Base-by-base conservation (phyloP, 305 asterid genomes). In the Fraxinus dipetala region DNA sequence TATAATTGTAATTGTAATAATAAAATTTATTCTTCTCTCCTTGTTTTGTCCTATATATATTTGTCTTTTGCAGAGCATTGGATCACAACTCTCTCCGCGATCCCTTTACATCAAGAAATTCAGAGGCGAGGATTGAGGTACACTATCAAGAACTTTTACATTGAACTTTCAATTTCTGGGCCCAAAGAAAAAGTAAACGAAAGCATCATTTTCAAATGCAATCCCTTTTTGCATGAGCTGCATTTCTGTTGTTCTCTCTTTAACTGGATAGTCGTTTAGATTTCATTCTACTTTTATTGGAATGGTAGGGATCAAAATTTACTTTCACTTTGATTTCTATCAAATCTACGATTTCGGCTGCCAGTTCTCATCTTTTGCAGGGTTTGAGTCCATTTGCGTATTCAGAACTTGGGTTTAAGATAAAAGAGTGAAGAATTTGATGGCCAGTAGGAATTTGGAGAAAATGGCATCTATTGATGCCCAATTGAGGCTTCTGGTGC, bases 381-480 rank as follows among this genome's bases (percentile, higher is more conserved):
- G 6, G 36, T 69, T 14, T 69, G 38, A 14, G 18, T 69, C 38
- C 18, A 69, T 31, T 69, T 69, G 10, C 31, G 75, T 2, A 30
- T 30, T 69, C 75, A 69, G 40, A 69, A 69, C 16, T 30, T 30
- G 20, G 24, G 75, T 30, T 69, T 69, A 69, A 69, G 75, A 69
- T 40, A 65, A 9, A 26, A 65, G 73, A 8, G 35, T 11, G 16
- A 4, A 24, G 51, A 75, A 38, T 35, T 11, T 32, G 79, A 87
- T 88, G 92, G 83, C 89, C 5, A 79, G 56, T 10, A 84, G 86
- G 67, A 87, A 87, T 79, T 14, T 90, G 76, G 91, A 84, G 84
- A 90, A 90, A 78, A 70, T 90, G 90, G 91, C 91, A 74, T 90
- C 92, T 2, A 90, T 90, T 76, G 92, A 90, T 84, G 92, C 91